Conservation (phyloP, 129 eudicot genomes). For the Cynara cardunculus region DNA sequence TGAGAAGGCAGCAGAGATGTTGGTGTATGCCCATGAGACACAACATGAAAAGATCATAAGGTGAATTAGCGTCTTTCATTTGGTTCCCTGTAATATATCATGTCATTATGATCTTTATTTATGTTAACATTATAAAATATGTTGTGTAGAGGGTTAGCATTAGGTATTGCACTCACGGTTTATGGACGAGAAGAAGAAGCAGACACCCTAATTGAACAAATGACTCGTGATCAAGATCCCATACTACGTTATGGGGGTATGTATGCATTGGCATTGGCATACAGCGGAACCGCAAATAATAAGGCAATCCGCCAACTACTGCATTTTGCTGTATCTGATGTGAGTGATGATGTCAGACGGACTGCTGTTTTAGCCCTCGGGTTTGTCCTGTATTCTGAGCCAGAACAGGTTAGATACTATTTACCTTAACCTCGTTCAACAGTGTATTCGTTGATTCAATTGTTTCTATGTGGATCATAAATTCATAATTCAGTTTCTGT, state of each 20-base stretch:
- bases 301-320: slow-evolving; percentile 93
- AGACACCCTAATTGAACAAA: slow-evolving; percentile 82
- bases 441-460: background rate
- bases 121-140: background rate
- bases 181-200: slow-evolving; percentile 99
- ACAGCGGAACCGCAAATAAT: slow-evolving; percentile 88
- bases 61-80: slow-evolving; percentile 21
- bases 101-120: background rate
- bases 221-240: slow-evolving; percentile 99
- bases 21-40: slow-evolving; percentile 92
- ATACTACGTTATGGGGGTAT: slow-evolving; percentile 93
- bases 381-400: slow-evolving; percentile 90
- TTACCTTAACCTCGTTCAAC: background rate
- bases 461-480: background rate
- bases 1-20: slow-evolving; percentile 95
- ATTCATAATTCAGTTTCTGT: background rate
- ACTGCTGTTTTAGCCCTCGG: slow-evolving; percentile 98
- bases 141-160: slow-evolving; percentile 67
- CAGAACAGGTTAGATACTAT: slow-evolving; percentile 78
- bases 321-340: slow-evolving; percentile 98
- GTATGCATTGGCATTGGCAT: slow-evolving; percentile 97
- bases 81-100: background rate
- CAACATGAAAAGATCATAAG: slow-evolving; percentile 96
- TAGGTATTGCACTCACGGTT: slow-evolving; percentile 96
- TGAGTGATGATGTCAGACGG: slow-evolving; percentile 94